Evolutionary conservation across 2,329 filamentous ascomycete genomes (phyloP).

Genomic region (Cercospora sp.): DNA sequence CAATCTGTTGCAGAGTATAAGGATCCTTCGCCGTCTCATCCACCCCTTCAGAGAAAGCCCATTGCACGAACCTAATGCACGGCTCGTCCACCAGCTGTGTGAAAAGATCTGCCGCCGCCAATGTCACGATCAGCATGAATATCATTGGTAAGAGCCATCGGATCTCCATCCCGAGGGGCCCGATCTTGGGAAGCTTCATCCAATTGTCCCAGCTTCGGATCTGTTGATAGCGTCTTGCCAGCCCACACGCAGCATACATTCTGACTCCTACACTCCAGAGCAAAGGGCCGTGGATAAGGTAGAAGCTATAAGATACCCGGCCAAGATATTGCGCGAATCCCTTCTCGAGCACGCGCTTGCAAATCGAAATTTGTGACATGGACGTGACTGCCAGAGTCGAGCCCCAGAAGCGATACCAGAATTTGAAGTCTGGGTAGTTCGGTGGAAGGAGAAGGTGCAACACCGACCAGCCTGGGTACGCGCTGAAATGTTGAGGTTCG

Average conservation of each 20-base stretch:
- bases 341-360: slow-evolving; percentile 60
- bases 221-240: background rate
- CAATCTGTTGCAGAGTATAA: no score
- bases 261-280: slow-evolving; percentile 62
- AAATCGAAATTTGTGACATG: slow-evolving; percentile 57
- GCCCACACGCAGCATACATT: slow-evolving; percentile 55
- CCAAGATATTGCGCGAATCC: slow-evolving; percentile 63
- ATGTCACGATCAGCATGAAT: background rate
- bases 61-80: no score
- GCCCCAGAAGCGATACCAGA: slow-evolving; percentile 43
- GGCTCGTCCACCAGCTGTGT: no score
- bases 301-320: slow-evolving; percentile 61
- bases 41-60: no score
- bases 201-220: background rate
- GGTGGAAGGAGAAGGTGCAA: slow-evolving; percentile 53
- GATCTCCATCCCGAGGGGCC: background rate
- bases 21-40: no score
- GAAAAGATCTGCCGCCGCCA: background rate
- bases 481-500: slow-evolving; percentile 48
- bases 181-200: background rate
- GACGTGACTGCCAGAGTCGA: slow-evolving; percentile 58
- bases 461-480: slow-evolving; percentile 42
- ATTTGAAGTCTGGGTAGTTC: slow-evolving; percentile 33
- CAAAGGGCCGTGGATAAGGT: slow-evolving; percentile 64
- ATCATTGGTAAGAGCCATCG: background rate